A percentile compares a stretch with the other conserved stretches of the same genome.
These are phyloP conservation scores for Ophiostoma pallidulum DNA, from an alignment of 2,329 filamentous ascomycete genomes.

Conservation along the genomic window DNA sequence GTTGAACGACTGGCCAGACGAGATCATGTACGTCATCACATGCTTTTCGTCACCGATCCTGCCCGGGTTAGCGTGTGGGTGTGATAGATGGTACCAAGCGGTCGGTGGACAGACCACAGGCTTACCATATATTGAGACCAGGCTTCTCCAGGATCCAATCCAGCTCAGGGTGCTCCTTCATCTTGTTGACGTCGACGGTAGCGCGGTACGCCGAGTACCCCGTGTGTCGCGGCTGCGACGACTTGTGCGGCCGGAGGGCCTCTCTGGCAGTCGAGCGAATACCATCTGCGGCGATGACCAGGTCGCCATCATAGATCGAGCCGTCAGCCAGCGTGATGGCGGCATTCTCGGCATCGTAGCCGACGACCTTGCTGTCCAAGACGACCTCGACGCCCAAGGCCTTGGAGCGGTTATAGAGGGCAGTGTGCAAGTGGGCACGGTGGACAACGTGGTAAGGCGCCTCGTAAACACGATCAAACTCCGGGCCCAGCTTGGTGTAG, in stretches of 20 bases:
- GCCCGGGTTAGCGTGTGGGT: neutral
- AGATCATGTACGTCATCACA: slow-evolving; percentile 37
- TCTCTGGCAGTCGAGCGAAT: slow-evolving; percentile 24
- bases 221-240: too few species aligned
- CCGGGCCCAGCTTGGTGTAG: slow-evolving; percentile 23
- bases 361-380: slow-evolving; percentile 17
- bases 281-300: slow-evolving; percentile 30
- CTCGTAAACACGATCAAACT: slow-evolving; percentile 23
- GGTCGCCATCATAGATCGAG: slow-evolving; percentile 20
- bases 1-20: slow-evolving; percentile 33
- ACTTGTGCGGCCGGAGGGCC: slow-evolving; percentile 15
- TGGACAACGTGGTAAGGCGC: slow-evolving; percentile 26
- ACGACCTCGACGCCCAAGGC: slow-evolving; percentile 20
- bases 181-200: slow-evolving; percentile 28
- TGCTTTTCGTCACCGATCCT: slow-evolving; percentile 34
- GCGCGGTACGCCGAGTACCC: slow-evolving; percentile 34
- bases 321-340: neutral
- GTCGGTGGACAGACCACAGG: neutral
- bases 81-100: too few species aligned
- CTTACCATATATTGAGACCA: slow-evolving; percentile 30
- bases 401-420: slow-evolving; percentile 20
- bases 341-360: slow-evolving; percentile 15
- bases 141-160: slow-evolving; percentile 31
- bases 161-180: slow-evolving; percentile 27
- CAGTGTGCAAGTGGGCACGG: slow-evolving; percentile 24